Evolutionary conservation across 2,329 filamentous ascomycete genomes (phyloP).

Genomic region (Fusarium protoensiforme): DNA sequence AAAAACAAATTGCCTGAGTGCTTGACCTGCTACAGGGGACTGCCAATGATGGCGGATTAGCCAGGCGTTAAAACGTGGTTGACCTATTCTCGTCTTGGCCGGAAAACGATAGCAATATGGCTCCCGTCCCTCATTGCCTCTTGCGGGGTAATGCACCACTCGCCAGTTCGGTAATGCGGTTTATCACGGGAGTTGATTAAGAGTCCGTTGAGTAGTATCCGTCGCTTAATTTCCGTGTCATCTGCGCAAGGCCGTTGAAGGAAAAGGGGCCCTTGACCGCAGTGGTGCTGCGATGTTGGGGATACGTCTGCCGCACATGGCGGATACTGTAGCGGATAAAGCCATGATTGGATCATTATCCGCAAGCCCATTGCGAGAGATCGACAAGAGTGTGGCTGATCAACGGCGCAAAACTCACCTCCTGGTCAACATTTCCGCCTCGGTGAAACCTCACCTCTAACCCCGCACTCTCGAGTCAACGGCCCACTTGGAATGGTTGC

Average conservation of each 20-base stretch:
- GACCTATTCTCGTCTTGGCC: neutral
- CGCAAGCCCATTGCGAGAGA: neutral
- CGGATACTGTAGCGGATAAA: conserved; percentile 24
- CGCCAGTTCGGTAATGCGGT: neutral
- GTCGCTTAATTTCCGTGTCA: conserved; percentile 20
- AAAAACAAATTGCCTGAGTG: neutral
- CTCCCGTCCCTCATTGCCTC: neutral
- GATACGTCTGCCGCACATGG: neutral
- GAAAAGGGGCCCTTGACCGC: conserved; percentile 10
- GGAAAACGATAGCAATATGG: neutral
- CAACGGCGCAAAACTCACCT: neutral
- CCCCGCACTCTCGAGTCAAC: conserved; percentile 31
- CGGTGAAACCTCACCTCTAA: conserved; percentile 18
- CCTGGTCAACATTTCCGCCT: conserved; percentile 25
- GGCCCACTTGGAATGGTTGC: conserved; percentile 17
- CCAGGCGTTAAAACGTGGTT: neutral
- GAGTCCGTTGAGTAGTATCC: neutral
- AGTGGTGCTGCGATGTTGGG: neutral
- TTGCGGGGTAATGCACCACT: neutral
- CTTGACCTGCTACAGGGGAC: neutral
- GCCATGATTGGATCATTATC: conserved; percentile 21
- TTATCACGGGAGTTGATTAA: neutral
- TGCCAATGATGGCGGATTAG: neutral
- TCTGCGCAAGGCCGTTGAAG: neutral
- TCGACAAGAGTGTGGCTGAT: neutral